These are phyloP conservation scores for Carex pumila DNA, from an alignment of 176 grass and related monocot species.

Conservation along the genomic window DNA sequence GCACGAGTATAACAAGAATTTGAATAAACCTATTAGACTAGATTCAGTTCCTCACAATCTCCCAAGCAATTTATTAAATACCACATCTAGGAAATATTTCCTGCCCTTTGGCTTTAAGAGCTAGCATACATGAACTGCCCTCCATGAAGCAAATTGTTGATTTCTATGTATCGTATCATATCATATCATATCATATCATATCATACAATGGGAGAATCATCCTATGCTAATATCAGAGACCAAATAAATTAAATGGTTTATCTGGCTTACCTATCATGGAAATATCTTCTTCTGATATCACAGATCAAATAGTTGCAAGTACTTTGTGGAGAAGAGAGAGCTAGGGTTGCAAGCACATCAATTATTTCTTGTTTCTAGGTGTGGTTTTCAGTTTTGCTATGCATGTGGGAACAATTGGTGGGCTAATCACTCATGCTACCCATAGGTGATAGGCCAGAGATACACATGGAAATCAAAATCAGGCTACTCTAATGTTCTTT, in stretches of 20 bases:
- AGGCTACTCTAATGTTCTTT: neutral
- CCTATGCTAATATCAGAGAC: neutral
- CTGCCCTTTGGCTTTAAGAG: neutral
- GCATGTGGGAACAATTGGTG: slow-evolving; percentile 31
- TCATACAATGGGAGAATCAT: slow-evolving; percentile 16
- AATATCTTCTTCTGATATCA: neutral
- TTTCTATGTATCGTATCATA: no score
- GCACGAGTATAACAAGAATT: neutral
- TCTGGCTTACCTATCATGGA: no score
- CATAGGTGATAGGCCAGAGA: no score
- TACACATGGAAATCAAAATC: no score
- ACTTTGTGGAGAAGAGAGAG: slow-evolving; percentile 39
- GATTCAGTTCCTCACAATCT: neutral
- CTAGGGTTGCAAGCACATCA: slow-evolving; percentile 52
- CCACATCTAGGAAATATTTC: no score
- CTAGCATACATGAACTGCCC: neutral
- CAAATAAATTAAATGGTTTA: no score
- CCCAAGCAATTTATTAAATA: slow-evolving; percentile 20
- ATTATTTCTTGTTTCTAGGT: slow-evolving; percentile 25
- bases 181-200: no score
- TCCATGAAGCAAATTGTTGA: neutral
- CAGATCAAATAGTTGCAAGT: slow-evolving; percentile 31
- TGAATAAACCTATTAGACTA: neutral
- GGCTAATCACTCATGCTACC: neutral
- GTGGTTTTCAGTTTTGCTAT: slow-evolving; percentile 55